Evolutionary conservation across 2,329 filamentous ascomycete species (phyloP), one percentile per base, ranked within the genome.

Genomic region (Ceratocystis colombiana): DNA sequence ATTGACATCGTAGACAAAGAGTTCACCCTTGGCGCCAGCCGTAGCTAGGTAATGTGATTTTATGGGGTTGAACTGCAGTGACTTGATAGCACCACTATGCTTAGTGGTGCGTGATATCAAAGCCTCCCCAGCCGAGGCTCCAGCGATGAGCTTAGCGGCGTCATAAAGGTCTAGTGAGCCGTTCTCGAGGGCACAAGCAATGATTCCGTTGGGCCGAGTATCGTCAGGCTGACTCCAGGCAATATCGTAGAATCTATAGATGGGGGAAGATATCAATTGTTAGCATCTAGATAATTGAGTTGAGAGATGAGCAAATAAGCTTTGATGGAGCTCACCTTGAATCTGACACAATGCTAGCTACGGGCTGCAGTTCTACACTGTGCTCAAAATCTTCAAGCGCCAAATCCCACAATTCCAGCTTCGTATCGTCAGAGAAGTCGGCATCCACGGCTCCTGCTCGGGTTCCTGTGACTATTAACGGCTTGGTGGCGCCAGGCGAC

Each of bases 381-480:
- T 89, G 86, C 68, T 88, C 82, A 69, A 84, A 78, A 75, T 86
- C 85, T 75, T 95, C 90, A 70, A 97, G 81, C 73, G 85, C 87
- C 71, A 99, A 81, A 77, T 97, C 90, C 94, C 94, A 99, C 68
- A 99, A 82, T 79, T 99, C 94, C 67, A 99, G 80, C 78, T 93
- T 93, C 70, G 91, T 96, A 76, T 97, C 92, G 76, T 94, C 94
- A 33, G 94, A 97, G 78, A 99, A 99, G 76, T 97, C 92, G 72
- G 90, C 92, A 77, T 96, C 91, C 53, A 99, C 91, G 72, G 94
- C 94, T 70, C 94, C 94, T 69, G 94, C 92, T 71, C 92, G 87
- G 61, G 94, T 99, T 72, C 94, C 94, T 33, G 94, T 99, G 68
- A 90, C 93, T 70, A 99, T 81, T 71, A 96, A 81, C 72, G 93